phyloP scores from a whole-genome alignment of 768 basidiomycete genomes.

The Trametes cubensis region DNA sequence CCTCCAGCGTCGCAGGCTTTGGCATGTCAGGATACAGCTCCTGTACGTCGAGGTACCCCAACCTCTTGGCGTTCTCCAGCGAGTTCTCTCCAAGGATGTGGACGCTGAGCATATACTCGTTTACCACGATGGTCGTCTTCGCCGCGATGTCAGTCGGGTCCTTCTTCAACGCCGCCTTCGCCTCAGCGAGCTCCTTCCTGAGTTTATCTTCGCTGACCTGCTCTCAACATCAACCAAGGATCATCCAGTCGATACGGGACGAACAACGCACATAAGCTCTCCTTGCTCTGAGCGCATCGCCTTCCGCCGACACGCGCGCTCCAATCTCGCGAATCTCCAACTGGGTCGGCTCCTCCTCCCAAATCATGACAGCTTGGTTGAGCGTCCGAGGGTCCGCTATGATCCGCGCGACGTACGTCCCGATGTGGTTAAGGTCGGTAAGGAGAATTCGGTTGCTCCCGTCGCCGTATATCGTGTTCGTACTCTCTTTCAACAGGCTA shows the following conservation, averaged over 20 bases:
- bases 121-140: background rate
- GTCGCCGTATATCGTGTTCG: constrained; percentile 20
- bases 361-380: constrained; percentile 34
- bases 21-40: constrained; percentile 36
- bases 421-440: constrained; percentile 32
- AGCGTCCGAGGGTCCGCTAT: constrained; percentile 37
- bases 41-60: constrained; percentile 34
- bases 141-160: background rate
- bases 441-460: constrained; percentile 28
- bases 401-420: constrained; percentile 35
- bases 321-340: constrained; percentile 30
- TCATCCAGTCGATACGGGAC: no score
- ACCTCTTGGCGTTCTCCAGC: constrained; percentile 29
- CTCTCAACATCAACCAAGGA: background rate
- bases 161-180: background rate
- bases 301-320: constrained; percentile 31
- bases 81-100: constrained; percentile 36
- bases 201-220: constrained; percentile 15
- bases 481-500: background rate
- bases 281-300: constrained; percentile 15
- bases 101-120: constrained; percentile 20
- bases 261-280: constrained; percentile 14
- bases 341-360: constrained; percentile 33
- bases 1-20: constrained; percentile 26
- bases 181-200: background rate